Percentiles rank a stretch among this genome's conserved stretches.
phyloP scores from a whole-genome alignment of 2,329 filamentous ascomycete species.

The Hymenoscyphus repandus region DNA sequence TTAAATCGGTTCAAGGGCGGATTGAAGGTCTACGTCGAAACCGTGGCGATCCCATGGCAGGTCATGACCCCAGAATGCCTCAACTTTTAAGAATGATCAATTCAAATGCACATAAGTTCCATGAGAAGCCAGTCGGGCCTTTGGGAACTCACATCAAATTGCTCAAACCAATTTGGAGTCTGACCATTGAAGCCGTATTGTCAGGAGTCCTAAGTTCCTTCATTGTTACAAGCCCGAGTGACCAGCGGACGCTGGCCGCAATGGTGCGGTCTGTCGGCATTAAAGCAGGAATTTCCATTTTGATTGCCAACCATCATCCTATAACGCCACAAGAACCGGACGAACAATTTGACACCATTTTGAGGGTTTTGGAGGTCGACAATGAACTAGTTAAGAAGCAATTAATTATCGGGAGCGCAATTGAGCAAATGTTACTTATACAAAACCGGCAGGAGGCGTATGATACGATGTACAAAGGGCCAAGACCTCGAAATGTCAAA shows the following conservation, averaged over 20 bases:
- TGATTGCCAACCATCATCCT: conserved; percentile 54
- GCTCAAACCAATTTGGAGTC: conserved; percentile 74
- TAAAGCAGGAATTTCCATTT: conserved; percentile 45
- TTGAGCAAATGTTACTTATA: conserved; percentile 82
- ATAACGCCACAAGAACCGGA: conserved; percentile 70
- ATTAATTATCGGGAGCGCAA: conserved; percentile 73
- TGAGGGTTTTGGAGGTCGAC: conserved; percentile 77
- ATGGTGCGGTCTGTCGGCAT: conserved; percentile 56
- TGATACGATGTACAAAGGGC: conserved; percentile 58
- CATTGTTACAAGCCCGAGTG: conserved; percentile 70
- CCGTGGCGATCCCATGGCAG: conserved; percentile 54
- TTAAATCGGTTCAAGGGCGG: conserved; percentile 45
- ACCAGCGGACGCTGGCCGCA: conserved; percentile 62
- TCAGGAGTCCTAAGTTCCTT: conserved; percentile 70
- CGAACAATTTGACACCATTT: conserved; percentile 64
- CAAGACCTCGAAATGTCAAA: conserved; percentile 60
- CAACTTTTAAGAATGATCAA: conserved; percentile 64
- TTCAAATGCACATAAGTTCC: conserved; percentile 59
- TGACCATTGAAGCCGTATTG: conserved; percentile 72
- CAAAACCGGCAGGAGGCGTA: conserved; percentile 61
- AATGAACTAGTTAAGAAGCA: conserved; percentile 73
- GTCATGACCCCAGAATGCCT: conserved; percentile 59
- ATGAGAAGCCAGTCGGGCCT: conserved; percentile 72
- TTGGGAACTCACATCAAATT: conserved; percentile 74
- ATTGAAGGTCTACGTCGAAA: conserved; percentile 50